A percentile compares a stretch with the other conserved stretches of the same genome.
Conservation (phyloP, 495 filamentous ascomycete species). For the Usnea hakonensis region DNA sequence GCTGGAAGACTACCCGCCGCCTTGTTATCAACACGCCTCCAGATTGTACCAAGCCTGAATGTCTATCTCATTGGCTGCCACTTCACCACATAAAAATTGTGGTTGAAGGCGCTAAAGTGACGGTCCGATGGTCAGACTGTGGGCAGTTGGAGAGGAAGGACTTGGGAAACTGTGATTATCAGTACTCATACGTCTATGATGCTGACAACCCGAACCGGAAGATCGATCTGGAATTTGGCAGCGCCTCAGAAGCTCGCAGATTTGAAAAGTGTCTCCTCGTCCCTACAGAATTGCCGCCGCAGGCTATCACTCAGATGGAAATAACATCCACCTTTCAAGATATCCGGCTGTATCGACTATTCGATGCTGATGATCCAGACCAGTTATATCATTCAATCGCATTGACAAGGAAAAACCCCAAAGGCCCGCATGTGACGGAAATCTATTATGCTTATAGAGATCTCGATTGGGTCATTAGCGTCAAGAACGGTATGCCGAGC, state of each 20-base stretch:
- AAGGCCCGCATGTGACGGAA: slow-evolving; percentile 6
- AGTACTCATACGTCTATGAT: slow-evolving; percentile 16
- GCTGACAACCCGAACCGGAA: slow-evolving; percentile 15
- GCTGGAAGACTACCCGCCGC: slow-evolving; percentile 16
- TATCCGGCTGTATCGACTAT: slow-evolving; percentile 14
- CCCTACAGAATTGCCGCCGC: slow-evolving; percentile 17
- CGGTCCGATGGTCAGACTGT: slow-evolving; percentile 18
- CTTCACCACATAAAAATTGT: slow-evolving; percentile 7
- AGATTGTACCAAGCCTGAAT: slow-evolving; percentile 10
- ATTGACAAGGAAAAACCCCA: slow-evolving; percentile 8
- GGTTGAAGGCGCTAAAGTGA: slow-evolving; percentile 11
- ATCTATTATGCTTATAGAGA: slow-evolving; percentile 17
- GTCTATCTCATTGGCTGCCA: slow-evolving; percentile 19
- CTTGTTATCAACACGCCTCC: slow-evolving; percentile 16
- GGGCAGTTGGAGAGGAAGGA: slow-evolving; percentile 10
- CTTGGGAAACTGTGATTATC: neutral
- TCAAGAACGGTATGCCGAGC: neutral
- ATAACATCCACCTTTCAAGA: slow-evolving; percentile 14
- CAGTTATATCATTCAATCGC: slow-evolving; percentile 11
- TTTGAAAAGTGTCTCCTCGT: slow-evolving; percentile 10
- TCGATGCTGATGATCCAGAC: slow-evolving; percentile 10
- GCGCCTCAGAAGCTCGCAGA: slow-evolving; percentile 6
- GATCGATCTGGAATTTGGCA: slow-evolving; percentile 9
- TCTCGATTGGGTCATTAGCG: slow-evolving; percentile 12
- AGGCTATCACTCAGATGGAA: slow-evolving; percentile 1